Conservation (phyloP, 192 early-diverging fungal species). For the Chytriomyces hyalinus region DNA sequence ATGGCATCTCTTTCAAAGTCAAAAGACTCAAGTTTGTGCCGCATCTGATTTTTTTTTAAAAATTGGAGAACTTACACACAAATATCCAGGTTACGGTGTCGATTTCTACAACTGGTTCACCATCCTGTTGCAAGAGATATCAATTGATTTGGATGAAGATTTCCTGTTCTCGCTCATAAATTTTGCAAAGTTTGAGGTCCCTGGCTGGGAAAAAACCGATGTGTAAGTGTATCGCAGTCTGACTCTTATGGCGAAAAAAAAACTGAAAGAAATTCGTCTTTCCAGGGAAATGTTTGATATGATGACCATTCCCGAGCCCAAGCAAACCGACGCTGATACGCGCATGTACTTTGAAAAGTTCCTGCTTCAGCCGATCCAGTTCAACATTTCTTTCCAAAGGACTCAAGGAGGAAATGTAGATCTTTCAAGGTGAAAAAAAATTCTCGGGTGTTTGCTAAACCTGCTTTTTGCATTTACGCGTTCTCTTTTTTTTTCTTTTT, state of each 20-base stretch:
- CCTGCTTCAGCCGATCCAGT: slow-evolving; percentile 90
- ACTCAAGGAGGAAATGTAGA: slow-evolving; percentile 73
- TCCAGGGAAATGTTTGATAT: slow-evolving; percentile 43
- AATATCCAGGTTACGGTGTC: slow-evolving; percentile 81
- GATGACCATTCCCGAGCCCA: slow-evolving; percentile 75
- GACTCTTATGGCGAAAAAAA: not conserved
- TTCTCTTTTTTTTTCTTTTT: not conserved
- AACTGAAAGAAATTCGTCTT: not conserved
- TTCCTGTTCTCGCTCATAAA: slow-evolving; percentile 86
- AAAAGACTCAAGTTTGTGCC: slow-evolving; percentile 79
- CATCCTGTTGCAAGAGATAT: slow-evolving; percentile 89
- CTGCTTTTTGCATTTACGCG: slow-evolving; percentile 20
- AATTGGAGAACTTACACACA: not conserved
- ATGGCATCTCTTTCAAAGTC: slow-evolving; percentile 73
- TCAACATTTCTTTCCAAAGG: slow-evolving; percentile 95
- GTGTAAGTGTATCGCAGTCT: slow-evolving; percentile 8
- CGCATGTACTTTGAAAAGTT: slow-evolving; percentile 94
- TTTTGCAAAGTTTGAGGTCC: slow-evolving; percentile 80
- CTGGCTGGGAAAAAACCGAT: slow-evolving; percentile 61
- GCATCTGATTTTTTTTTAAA: not conserved
- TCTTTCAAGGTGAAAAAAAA: slow-evolving; percentile 49
- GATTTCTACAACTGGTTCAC: slow-evolving; percentile 95
- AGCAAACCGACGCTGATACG: slow-evolving; percentile 66
- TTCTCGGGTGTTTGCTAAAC: not conserved
- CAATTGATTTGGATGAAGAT: slow-evolving; percentile 92